Base-by-base conservation (phyloP, 805 yeast species). In the Brettanomyces nanus region DNA sequence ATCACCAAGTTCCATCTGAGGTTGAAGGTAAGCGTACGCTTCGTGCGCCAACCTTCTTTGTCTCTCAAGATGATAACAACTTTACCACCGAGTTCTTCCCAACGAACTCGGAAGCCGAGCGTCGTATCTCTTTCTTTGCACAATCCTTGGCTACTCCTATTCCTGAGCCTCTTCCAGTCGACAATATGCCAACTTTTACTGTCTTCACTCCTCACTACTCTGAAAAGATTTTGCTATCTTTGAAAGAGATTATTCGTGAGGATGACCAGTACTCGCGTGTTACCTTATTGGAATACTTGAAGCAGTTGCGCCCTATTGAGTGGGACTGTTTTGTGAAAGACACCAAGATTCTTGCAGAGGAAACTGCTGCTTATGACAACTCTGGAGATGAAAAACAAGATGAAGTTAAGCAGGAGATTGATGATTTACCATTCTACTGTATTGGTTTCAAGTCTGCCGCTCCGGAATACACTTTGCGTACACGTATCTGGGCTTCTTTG, bases 91-190 rank as follows among this genome's bases (percentile, higher is more conserved):
- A 90, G 71, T 94, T 86, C 59, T 92, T 92, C 85, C 97, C 98
- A 52, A 74, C 80, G 56, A 78, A 90, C 64, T 86, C 96, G 32
- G 99, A 92, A 66, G 98, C 99, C 47, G 98, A 94, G 70, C 89
- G 98, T 73, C 92, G 99, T 75, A 89, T 92, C 53, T 85, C 97
- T 42, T 92, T 94, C 83, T 92, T 92, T 69, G 99, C 99, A 42
- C 98, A 92, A 66, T 89, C 97, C 9, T 73, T 92, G 64, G 94
- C 98, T 37, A 92, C 98, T 43, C 98, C 98, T 51, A 89, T 92
- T 53, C 95, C 96, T 46, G 98, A 92, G 68, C 97, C 99, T 45
- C 72, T 92, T 58, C 98, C 99, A 31, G 97, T 94, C 51, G 98
- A 92, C 65, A 90, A 90, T 72, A 92, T 92, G 98, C 99, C 99